phyloP scores from a whole-genome alignment of 2,329 filamentous ascomycete genomes.

The Hypoxylon sp. region DNA sequence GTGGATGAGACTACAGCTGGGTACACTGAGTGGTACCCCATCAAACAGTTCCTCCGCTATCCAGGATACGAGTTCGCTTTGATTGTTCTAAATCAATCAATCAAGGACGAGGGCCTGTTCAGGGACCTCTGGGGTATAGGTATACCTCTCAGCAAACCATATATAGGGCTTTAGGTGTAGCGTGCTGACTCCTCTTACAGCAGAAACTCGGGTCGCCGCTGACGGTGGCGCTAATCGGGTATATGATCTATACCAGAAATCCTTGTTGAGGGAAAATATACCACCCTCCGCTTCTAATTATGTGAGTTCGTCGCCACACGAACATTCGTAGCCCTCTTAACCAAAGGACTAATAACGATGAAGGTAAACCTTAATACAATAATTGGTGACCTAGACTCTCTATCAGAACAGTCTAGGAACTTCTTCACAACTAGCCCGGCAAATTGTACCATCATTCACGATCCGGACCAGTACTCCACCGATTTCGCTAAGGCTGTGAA shows the following conservation, averaged over 20 bases:
- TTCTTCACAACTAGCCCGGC: slow-evolving; percentile 73
- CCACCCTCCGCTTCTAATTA: slow-evolving; percentile 14
- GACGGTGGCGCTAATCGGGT: slow-evolving; percentile 93
- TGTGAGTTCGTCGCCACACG: slow-evolving; percentile 8
- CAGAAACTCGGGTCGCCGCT: slow-evolving; percentile 80
- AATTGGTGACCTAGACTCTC: slow-evolving; percentile 92
- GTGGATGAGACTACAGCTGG: slow-evolving; percentile 1
- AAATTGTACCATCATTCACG: slow-evolving; percentile 74
- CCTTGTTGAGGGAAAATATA: slow-evolving; percentile 14
- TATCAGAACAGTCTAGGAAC: slow-evolving; percentile 72
- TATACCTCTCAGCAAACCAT: slow-evolving; percentile 28
- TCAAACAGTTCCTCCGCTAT: slow-evolving; percentile 47
- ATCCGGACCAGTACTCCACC: slow-evolving; percentile 87
- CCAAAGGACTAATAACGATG: slow-evolving; percentile 1
- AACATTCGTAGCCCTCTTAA: background rate
- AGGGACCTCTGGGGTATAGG: slow-evolving; percentile 52
- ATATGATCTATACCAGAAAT: slow-evolving; percentile 57
- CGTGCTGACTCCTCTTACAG: slow-evolving; percentile 59
- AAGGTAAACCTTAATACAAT: slow-evolving; percentile 78
- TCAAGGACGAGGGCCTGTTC: slow-evolving; percentile 55
- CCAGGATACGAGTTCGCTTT: slow-evolving; percentile 62
- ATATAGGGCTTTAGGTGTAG: background rate
- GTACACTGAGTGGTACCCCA: slow-evolving; percentile 56
- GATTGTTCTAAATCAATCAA: slow-evolving; percentile 74
- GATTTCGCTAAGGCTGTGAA: slow-evolving; percentile 88